Evolutionary conservation across 164 flowering plant species (phyloP).

Genomic region (Nelumbo lutea): DNA sequence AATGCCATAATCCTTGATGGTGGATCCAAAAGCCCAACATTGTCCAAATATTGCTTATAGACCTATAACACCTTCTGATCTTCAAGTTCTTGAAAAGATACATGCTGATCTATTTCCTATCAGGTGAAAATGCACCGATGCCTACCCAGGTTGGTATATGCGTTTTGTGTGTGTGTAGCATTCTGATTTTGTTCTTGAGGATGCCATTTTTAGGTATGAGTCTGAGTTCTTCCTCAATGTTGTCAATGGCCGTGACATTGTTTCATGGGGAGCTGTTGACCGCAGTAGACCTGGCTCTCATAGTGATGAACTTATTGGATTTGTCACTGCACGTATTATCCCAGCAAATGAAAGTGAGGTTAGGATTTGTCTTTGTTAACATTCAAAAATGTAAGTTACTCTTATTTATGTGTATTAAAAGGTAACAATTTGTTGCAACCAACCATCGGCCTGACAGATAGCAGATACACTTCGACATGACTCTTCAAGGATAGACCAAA

Average conservation of each 20-base stretch:
- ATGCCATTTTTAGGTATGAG: constrained; percentile 65
- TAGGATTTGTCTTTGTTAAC: constrained; percentile 9
- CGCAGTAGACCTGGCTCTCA: constrained; percentile 50
- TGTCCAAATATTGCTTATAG: constrained; percentile 64
- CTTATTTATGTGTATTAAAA: background rate
- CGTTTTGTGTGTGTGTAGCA: too few relatives aligned
- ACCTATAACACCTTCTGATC: constrained; percentile 73
- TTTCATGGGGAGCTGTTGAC: constrained; percentile 98
- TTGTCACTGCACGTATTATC: constrained; percentile 79
- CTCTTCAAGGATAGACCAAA: constrained; percentile 48
- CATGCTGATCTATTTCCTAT: constrained; percentile 88
- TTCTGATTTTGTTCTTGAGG: constrained; percentile 2
- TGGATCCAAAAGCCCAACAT: constrained; percentile 32
- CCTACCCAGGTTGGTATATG: background rate
- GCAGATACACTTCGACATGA: constrained; percentile 62
- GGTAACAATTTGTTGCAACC: background rate
- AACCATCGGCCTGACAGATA: constrained; percentile 46
- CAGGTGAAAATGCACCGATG: constrained; percentile 42
- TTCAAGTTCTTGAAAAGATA: constrained; percentile 56
- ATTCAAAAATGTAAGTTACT: too few relatives aligned
- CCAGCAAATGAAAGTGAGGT: constrained; percentile 89
- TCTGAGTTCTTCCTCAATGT: constrained; percentile 86
- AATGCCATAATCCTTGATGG: constrained; percentile 39
- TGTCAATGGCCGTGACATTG: constrained; percentile 72
- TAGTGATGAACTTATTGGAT: constrained; percentile 84